Evolutionary conservation across 768 basidiomycete genomes (phyloP), one percentile per base, ranked within the genome.

Genomic region (Termitomyces sp.): DNA sequence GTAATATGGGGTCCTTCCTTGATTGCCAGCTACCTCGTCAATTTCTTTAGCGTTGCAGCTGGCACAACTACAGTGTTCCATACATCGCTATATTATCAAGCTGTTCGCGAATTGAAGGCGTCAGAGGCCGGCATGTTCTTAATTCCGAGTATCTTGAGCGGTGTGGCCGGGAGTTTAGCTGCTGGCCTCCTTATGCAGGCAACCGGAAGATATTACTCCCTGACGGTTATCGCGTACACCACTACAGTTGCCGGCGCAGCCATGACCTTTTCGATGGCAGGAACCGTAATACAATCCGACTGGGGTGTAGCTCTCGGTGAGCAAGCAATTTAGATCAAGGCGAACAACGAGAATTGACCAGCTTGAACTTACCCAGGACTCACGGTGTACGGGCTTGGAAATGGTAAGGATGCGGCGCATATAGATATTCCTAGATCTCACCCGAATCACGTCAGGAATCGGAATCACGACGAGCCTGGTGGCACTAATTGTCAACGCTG

Each of bases 401-500:
- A 57, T 20, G 55, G 55, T 57, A 13, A 35, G 44, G 24, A n/a
- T n/a, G n/a, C 18, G 16, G 15, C 40, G 16, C 16, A 12, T 4
- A 7, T 7, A 35, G 18, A 52, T 35, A 6, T 24, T 46, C 6
- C 9, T 46, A 22, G 8, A 22, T 45, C 13, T 13, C 1, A 39
- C 13, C 7, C 32, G 39, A 36, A 20, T 28, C 13, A 33, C 18
- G 18, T 4, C 57, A 83, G 84, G 82, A 16, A 70, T 74, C 39
- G 81, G 79, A 0, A 71, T 84, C 13, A 86, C 85, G 0, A 85
- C 81, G 1, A 83, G 80, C 22, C 71, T 88, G 33, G 78, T 87
- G 28, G 79, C 84, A 0, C 70, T 86, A 28, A 85, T 86, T 39
- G 81, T 85, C 3, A 86, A 86, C 67, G 84, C 84, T 1, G 84